These are phyloP conservation scores for Ustilaginoidea virens DNA, from an alignment of 2,329 filamentous ascomycete species.

Conservation along the genomic window DNA sequence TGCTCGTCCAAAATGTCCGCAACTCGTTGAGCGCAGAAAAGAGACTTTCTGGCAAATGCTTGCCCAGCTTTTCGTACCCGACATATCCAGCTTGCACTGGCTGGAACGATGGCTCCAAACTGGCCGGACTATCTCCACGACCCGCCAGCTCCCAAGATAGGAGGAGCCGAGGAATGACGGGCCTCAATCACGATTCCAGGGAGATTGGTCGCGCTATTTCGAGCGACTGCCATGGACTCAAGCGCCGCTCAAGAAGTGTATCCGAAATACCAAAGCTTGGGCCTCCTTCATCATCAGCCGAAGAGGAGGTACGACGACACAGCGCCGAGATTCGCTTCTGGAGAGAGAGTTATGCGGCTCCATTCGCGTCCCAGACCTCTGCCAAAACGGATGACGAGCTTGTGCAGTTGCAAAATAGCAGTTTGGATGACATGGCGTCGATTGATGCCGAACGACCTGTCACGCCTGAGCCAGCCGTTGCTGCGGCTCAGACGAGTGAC, in stretches of 20 bases:
- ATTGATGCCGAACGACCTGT: not conserved
- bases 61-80: not conserved
- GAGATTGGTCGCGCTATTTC: constrained; percentile 49
- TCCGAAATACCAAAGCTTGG: constrained; percentile 34
- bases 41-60: constrained; percentile 13
- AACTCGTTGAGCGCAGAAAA: constrained; percentile 35
- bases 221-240: constrained; percentile 31
- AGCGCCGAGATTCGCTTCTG: constrained; percentile 51
- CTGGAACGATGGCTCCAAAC: constrained; percentile 21
- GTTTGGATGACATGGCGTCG: constrained; percentile 12
- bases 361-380: constrained; percentile 34
- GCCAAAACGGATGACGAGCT: constrained; percentile 24
- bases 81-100: constrained; percentile 12
- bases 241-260: constrained; percentile 43
- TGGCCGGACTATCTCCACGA: constrained; percentile 41
- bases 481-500: too few relatives aligned
- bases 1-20: constrained; percentile 35
- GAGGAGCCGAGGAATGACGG: constrained; percentile 16
- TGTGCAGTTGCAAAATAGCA: constrained; percentile 14
- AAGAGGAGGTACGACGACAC: constrained; percentile 28
- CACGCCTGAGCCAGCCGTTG: not conserved
- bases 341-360: constrained; percentile 42
- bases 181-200: constrained; percentile 27
- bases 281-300: constrained; percentile 6
- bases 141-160: constrained; percentile 45